A percentile compares a stretch with the other conserved stretches of the same genome.
phyloP scores from a whole-genome alignment of 2,329 filamentous ascomycete genomes.

The Coniella vitis region DNA sequence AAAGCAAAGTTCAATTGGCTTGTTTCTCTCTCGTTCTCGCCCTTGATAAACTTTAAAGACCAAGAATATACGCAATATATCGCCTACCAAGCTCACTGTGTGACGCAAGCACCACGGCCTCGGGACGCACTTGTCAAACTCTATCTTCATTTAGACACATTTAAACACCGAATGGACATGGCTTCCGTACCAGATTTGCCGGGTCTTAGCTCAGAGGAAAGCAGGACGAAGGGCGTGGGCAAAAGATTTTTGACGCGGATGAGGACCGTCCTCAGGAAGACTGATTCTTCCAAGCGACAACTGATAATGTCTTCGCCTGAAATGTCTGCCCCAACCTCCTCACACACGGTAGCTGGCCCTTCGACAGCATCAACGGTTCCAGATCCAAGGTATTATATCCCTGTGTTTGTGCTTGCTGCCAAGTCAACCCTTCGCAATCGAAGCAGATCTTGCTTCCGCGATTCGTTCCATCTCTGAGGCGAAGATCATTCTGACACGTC shows the following conservation, averaged over 20 bases:
- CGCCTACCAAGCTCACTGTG: background rate
- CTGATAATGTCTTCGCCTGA: slow-evolving; percentile 16
- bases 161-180: slow-evolving; percentile 29
- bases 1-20: no score
- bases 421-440: no score
- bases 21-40: no score
- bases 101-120: background rate
- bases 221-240: slow-evolving; percentile 41
- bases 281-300: slow-evolving; percentile 27
- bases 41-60: no score
- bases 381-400: slow-evolving; percentile 5
- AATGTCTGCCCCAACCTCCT: background rate
- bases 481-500: background rate
- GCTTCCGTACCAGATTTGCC: slow-evolving; percentile 35
- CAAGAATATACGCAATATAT: no score
- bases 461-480: no score
- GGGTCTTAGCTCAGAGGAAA: slow-evolving; percentile 29
- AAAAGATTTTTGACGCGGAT: slow-evolving; percentile 39
- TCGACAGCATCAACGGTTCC: background rate
- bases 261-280: slow-evolving; percentile 43
- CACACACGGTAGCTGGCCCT: background rate
- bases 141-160: background rate
- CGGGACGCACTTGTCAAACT: background rate
- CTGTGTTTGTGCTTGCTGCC: background rate
- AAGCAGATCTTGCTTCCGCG: background rate